Evolutionary conservation across 371 early-diverging fungal species (phyloP).

Genomic region (Globomyces sp.): DNA sequence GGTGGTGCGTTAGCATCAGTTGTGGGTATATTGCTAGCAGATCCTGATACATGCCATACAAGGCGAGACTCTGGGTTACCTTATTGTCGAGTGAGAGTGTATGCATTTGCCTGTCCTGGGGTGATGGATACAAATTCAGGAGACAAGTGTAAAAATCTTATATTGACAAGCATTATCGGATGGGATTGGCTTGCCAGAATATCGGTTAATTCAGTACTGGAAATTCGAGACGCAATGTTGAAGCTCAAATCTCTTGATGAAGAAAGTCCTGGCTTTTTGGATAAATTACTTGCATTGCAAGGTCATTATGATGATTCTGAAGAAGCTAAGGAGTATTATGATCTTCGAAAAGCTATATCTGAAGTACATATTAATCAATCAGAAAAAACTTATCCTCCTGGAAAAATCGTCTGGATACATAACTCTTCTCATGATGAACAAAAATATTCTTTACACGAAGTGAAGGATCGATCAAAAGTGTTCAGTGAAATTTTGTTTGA

Average conservation of each 20-base stretch:
- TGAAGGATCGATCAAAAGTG: constrained; percentile 9
- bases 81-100: constrained; percentile 29
- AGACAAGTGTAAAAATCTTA: background rate
- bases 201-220: constrained; percentile 6
- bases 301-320: background rate
- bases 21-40: constrained; percentile 28
- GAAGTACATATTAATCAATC: constrained; percentile 16
- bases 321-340: background rate
- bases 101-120: constrained; percentile 37
- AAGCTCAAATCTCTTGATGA: background rate
- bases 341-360: constrained; percentile 1
- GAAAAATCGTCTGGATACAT: constrained; percentile 34
- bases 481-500: constrained; percentile 33
- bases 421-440: background rate
- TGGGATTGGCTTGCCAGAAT: constrained; percentile 25
- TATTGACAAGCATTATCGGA: constrained; percentile 32
- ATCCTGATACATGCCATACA: constrained; percentile 25
- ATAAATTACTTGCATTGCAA: background rate
- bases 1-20: constrained; percentile 41
- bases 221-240: background rate
- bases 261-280: background rate
- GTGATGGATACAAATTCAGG: constrained; percentile 18
- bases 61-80: constrained; percentile 21
- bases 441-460: constrained; percentile 11
- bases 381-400: constrained; percentile 32